Evolutionary conservation across 2,329 filamentous ascomycete species (phyloP), one percentile per base, ranked within the genome.

Genomic region (Ceratocystis papillata): DNA sequence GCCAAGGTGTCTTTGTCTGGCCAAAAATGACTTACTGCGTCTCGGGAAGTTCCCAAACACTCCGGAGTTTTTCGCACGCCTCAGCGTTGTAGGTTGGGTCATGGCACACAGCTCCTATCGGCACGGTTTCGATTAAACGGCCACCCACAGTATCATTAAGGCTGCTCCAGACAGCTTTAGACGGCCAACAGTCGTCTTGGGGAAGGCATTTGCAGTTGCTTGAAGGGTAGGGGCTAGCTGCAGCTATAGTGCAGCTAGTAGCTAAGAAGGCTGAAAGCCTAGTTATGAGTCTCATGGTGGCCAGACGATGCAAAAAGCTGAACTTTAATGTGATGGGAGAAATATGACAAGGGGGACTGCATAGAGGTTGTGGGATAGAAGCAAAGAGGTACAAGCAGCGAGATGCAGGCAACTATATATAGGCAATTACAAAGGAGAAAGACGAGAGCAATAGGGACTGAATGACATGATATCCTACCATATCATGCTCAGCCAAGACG

Each of bases 101-200:
- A 69, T 86, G 83, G 70, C 83, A 86, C 0, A 78, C 74, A 1
- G 77, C 72, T 0, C 77, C 83, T 2, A 84, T 70, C 0, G 84
- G 83, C 1, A 79, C 73, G 0, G 80, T 83, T 10, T 77, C 75
- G 53, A 86, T 74, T 33, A 86, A 73, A 3, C 74, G 75, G 0
- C 81, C 82, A 25, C 75, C 73, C 1, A 85, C 74, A 0, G 82
- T 78, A 15, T 71, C 65, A 70, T 86, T 84, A 63, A 87, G 77
- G 0, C 70, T 65, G 5, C 73, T 69, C 83, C 83, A 87, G 4
- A 73, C 72, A 1, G 70, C 59, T 0, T 69, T 25, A 0, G 73
- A 72, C 0, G 84, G 84, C 82, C 83, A 87, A 70, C 76, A 78
- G 0, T 69, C n/a, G 66, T 85, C 80, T 17, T 77, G 78, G 0